These are phyloP conservation scores for Striga asiatica DNA, from an alignment of 257 asterid genomes.

Conservation along the genomic window DNA sequence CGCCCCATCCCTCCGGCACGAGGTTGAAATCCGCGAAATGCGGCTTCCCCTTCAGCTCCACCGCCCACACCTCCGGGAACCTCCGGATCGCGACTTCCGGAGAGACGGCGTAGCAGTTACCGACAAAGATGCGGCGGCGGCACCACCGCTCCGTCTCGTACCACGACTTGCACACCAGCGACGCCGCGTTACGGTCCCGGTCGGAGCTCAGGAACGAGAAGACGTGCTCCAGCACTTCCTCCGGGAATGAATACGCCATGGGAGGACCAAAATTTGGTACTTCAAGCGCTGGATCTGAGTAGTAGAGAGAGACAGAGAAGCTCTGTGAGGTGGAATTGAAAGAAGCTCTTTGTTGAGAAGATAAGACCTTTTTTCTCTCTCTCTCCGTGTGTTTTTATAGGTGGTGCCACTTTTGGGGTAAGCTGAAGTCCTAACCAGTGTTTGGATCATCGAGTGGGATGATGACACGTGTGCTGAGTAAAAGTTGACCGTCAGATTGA, in stretches of 20 bases:
- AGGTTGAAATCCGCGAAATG: constrained; percentile 89
- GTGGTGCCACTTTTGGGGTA: constrained; percentile 20
- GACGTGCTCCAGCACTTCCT: constrained; percentile 81
- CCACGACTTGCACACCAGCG: constrained; percentile 91
- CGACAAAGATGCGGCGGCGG: constrained; percentile 62
- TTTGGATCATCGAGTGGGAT: constrained; percentile 14
- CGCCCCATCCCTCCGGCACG: constrained; percentile 97
- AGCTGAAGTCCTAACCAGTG: not conserved
- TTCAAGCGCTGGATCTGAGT: constrained; percentile 32
- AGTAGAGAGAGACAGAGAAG: constrained; percentile 1
- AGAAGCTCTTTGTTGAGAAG: constrained; percentile 41
- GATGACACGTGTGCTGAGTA: constrained; percentile 13
- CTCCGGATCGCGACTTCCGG: constrained; percentile 65
- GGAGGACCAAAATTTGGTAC: constrained; percentile 27
- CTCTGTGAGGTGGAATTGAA: constrained; percentile 20
- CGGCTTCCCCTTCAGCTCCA: constrained; percentile 87
- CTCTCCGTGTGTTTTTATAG: constrained; percentile 9
- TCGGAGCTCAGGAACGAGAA: constrained; percentile 52
- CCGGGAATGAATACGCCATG: constrained; percentile 80
- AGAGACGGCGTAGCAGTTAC: constrained; percentile 76
- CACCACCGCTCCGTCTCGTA: constrained; percentile 86
- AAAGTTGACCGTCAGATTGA: constrained; percentile 23
- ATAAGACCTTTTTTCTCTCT: constrained; percentile 54
- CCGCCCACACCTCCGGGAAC: constrained; percentile 63
- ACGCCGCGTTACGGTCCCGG: constrained; percentile 71